Evolutionary conservation across 352 stramenopile genomes (phyloP).

Genomic region (Aphanomyces astaci): DNA sequence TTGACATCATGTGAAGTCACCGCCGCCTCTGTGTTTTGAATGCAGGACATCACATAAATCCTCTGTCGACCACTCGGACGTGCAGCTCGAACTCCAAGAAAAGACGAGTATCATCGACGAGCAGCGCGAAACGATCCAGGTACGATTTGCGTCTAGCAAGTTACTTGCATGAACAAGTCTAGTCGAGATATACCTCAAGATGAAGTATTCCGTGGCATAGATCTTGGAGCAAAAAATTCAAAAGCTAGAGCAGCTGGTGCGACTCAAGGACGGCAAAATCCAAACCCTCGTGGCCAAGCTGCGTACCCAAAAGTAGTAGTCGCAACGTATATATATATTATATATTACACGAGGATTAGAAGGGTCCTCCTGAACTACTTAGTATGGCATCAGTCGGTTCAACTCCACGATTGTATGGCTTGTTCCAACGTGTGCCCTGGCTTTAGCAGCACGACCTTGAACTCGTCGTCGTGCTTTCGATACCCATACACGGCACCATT

Average conservation of each 20-base stretch:
- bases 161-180: not conserved
- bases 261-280: slow-evolving; percentile 92
- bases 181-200: not conserved
- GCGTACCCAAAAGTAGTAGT: slow-evolving; percentile 27
- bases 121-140: slow-evolving; percentile 81
- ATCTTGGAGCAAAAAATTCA: slow-evolving; percentile 93
- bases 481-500: slow-evolving; percentile 9
- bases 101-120: slow-evolving; percentile 79
- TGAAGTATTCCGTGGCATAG: slow-evolving; percentile 24
- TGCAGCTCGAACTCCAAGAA: slow-evolving; percentile 42
- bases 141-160: not conserved
- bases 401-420: slow-evolving; percentile 75
- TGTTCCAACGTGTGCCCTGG: slow-evolving; percentile 62
- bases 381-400: not conserved
- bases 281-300: slow-evolving; percentile 81
- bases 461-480: not conserved
- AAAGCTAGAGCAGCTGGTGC: slow-evolving; percentile 92
- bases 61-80: slow-evolving; percentile 26
- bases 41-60: slow-evolving; percentile 11
- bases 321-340: not conserved
- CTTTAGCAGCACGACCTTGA: slow-evolving; percentile 63
- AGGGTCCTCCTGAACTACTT: not conserved
- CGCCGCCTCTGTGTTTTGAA: not conserved
- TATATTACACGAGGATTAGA: no score
- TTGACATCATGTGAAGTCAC: not conserved